Evolutionary conservation across 73 alveolate species (phyloP).

Genomic region (Urostyla sp.): DNA sequence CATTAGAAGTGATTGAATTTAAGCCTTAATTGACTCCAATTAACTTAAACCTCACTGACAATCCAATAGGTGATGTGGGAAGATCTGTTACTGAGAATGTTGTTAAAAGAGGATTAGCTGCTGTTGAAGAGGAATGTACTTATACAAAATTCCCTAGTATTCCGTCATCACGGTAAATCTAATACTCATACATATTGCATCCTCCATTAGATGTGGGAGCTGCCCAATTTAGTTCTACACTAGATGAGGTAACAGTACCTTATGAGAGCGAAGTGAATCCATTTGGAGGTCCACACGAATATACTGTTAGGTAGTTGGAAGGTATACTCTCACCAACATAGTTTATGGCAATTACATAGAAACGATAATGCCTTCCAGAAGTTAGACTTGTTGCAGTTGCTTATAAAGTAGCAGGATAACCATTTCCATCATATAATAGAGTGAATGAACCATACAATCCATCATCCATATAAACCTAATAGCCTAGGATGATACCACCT

Average conservation of each 20-base stretch:
- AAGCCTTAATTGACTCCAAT: conserved; percentile 4
- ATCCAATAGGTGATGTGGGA: conserved; percentile 26
- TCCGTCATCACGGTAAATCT: conserved; percentile 63
- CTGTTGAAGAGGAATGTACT: conserved; percentile 38
- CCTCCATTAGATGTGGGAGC: conserved; percentile 73
- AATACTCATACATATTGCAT: conserved; percentile 58
- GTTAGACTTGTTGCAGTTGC: conserved; percentile 20
- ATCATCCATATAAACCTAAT: conserved; percentile 63
- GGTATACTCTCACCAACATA: conserved; percentile 33
- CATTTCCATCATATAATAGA: conserved; percentile 43
- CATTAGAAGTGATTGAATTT: conserved; percentile 6
- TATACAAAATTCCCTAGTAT: not conserved
- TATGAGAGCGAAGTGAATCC: conserved; percentile 30
- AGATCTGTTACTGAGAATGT: conserved; percentile 34
- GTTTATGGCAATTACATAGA: conserved; percentile 60
- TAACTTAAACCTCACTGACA: conserved; percentile 16
- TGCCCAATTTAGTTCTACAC: conserved; percentile 62
- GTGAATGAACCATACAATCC: conserved; percentile 55
- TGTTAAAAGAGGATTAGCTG: conserved; percentile 6
- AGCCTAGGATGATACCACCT: conserved; percentile 68
- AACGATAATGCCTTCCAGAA: conserved; percentile 62
- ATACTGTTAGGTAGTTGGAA: not conserved
- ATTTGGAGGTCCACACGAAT: conserved; percentile 61
- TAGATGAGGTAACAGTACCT: conserved; percentile 42
- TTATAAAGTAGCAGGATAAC: not conserved